Evolutionary conservation across 2,329 filamentous ascomycete species (phyloP), one percentile per base, ranked within the genome.

Genomic region (Fusarium nanum): DNA sequence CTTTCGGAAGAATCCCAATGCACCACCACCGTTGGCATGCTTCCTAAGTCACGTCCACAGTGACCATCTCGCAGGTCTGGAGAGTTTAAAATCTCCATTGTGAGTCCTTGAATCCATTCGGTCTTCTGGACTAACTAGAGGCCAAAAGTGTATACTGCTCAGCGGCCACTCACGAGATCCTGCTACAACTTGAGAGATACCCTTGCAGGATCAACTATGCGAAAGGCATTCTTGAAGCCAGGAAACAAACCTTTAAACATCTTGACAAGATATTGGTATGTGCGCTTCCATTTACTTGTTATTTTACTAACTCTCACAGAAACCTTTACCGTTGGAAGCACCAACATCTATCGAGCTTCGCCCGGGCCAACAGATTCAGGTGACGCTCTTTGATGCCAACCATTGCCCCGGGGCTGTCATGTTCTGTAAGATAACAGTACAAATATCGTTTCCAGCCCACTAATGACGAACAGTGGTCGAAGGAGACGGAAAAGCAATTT

Each of bases 41-140:
- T 97, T 98, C 76, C 84, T 98, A 27, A 97, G 92, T 79, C 95
- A 98, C 86, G 89, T 97, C 4, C 95, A 98, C 77, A 97, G 92
- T 69, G 94, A 98, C 74, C 95, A 98, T 79, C 86, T 98, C 2
- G 86, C 87, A 37, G 94, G 95, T 0, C 85, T 98, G 3, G 93
- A 97, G 73, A 88, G 85, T 14, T 85, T 94, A 56, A 87, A 89
- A 47, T 89, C 92, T 28, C 92, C 93, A 0, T 97, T 97, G 86
- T 88, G 78, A 44, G 82, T 58, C 25, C 7, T 23, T 9, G 8
- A 23, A 8, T 16, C 14, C 18, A 8, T 18, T 7, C 14, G 18
- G 6, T 4, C 4, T 12, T 18, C 13, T 22, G 9, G 20, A 3
- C 11, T 66, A 16, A 61, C 53, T 57, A 61, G 7, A 13, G 8